phyloP scores from a whole-genome alignment of 106 monocot genomes.

The Dioscorea zingiberensis region DNA sequence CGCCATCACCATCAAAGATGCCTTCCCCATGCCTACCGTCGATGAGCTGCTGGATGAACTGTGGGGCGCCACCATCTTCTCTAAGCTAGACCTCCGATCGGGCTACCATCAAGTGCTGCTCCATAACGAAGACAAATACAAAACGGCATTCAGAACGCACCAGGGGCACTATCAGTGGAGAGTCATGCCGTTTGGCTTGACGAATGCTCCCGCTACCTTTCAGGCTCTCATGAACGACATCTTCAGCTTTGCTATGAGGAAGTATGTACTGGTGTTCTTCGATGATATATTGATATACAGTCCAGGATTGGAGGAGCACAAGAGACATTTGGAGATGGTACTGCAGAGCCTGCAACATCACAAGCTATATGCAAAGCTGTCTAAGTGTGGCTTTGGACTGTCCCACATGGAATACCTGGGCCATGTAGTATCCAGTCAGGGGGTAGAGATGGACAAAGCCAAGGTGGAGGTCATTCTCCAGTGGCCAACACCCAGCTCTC shows the following conservation, averaged over 20 bases:
- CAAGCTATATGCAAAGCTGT: no score
- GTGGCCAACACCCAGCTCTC: no score
- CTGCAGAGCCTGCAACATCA: no score
- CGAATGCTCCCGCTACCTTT: conserved; percentile 7
- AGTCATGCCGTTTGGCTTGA: conserved; percentile 9
- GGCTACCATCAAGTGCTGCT: conserved; percentile 11
- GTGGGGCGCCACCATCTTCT: not conserved
- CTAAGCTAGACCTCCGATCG: conserved; percentile 7
- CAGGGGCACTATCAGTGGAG: conserved; percentile 4
- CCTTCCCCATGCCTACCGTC: no score
- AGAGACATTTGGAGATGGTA: no score
- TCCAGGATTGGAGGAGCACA: no score
- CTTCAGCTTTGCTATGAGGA: not conserved
- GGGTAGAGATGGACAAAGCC: no score
- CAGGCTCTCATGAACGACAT: not conserved
- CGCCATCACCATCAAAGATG: not conserved
- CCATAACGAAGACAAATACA: not conserved
- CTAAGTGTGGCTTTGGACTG: not conserved
- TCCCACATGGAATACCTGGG: no score
- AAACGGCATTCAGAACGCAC: conserved; percentile 4
- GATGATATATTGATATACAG: not conserved
- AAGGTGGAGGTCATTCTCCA: no score
- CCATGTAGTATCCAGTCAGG: no score
- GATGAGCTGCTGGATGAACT: not conserved
- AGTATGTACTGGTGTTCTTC: not conserved